phyloP scores from a whole-genome alignment of 2,329 filamentous ascomycete species.

The Aureobasidium pullulans region DNA sequence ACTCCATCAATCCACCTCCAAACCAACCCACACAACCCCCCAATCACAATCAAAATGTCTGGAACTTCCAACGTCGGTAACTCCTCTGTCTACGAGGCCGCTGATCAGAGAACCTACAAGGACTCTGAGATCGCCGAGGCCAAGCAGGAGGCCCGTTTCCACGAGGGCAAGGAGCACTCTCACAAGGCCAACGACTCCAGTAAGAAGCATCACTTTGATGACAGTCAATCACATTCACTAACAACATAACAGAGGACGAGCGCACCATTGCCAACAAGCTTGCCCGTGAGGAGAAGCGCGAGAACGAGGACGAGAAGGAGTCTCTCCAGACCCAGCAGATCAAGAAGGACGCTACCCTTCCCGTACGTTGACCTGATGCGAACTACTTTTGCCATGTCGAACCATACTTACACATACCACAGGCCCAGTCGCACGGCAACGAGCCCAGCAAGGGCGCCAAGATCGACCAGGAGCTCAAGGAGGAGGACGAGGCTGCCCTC shows the following conservation, averaged over 20 bases:
- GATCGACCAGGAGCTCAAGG: slow-evolving; percentile 60
- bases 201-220: slow-evolving; percentile 34
- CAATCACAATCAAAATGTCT: slow-evolving; percentile 35
- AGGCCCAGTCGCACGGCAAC: slow-evolving; percentile 62
- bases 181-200: slow-evolving; percentile 66
- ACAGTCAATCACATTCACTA: neutral
- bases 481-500: slow-evolving; percentile 60
- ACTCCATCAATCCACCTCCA: slow-evolving; percentile 5
- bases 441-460: slow-evolving; percentile 65
- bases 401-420: neutral
- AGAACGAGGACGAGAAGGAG: slow-evolving; percentile 35
- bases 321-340: slow-evolving; percentile 29
- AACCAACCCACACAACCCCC: neutral
- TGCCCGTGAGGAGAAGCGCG: slow-evolving; percentile 52
- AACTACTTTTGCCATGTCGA: neutral
- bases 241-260: slow-evolving; percentile 54
- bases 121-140: slow-evolving; percentile 44
- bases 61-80: slow-evolving; percentile 57
- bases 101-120: slow-evolving; percentile 55
- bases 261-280: slow-evolving; percentile 65
- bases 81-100: slow-evolving; percentile 61
- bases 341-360: slow-evolving; percentile 54
- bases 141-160: slow-evolving; percentile 51
- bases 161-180: slow-evolving; percentile 64
- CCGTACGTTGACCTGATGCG: slow-evolving; percentile 23